Evolutionary conservation across 176 grass and related monocot species (phyloP).

Genomic region (Rhynchospora pubera): DNA sequence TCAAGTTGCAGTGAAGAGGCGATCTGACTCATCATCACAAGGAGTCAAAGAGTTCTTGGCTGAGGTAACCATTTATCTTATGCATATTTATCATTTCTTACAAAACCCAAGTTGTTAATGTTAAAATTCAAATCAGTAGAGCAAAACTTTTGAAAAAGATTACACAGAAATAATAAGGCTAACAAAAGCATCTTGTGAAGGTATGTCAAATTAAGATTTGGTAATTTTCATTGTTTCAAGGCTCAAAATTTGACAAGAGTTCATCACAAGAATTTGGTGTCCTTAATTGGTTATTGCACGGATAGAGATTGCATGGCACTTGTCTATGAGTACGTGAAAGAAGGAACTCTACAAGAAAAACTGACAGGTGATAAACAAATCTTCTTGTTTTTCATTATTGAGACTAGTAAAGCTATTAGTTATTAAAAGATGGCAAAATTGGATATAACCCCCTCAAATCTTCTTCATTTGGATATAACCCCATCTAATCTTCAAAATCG

Average conservation of each 20-base stretch:
- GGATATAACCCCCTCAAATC: too few relatives aligned
- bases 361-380: not conserved
- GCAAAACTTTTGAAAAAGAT: too few relatives aligned
- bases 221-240: not conserved
- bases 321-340: conserved; percentile 18
- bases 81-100: not conserved
- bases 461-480: too few relatives aligned
- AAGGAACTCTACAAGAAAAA: conserved; percentile 21
- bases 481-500: too few relatives aligned
- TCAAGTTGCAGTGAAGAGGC: conserved; percentile 26
- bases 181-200: not conserved
- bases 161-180: not conserved
- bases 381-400: not conserved
- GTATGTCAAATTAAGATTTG: not conserved
- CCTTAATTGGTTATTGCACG: conserved; percentile 21
- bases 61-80: not conserved
- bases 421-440: too few relatives aligned
- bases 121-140: too few relatives aligned
- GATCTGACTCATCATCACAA: conserved; percentile 4
- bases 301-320: conserved; percentile 6
- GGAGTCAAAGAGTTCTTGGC: conserved; percentile 19
- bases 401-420: not conserved
- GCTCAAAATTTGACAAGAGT: conserved; percentile 17
- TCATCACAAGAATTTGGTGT: conserved; percentile 13
- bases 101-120: too few relatives aligned